Conservation (phyloP, 345 rosid genomes). For the Euclidium syriacum region DNA sequence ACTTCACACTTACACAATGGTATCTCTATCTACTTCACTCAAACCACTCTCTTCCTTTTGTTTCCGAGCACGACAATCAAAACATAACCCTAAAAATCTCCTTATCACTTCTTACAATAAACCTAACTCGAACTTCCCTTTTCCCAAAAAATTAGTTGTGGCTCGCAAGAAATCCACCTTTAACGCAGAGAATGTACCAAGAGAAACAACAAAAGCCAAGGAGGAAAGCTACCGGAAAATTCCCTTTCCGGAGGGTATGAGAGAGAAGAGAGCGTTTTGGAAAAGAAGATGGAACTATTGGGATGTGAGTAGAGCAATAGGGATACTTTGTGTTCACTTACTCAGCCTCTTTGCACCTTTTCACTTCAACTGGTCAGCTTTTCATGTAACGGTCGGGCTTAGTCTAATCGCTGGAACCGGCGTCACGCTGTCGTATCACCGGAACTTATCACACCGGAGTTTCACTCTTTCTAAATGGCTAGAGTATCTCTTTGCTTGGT, state of each 20-base stretch:
- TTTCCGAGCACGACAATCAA: background rate
- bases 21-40: background rate
- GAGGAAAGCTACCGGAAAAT: background rate
- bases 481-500: slow-evolving; percentile 11
- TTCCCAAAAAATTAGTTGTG: background rate
- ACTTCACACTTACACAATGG: slow-evolving; percentile 4
- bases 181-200: background rate
- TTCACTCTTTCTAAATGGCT: slow-evolving; percentile 13
- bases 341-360: slow-evolving; percentile 56
- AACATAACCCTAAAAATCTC: background rate
- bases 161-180: background rate
- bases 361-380: slow-evolving; percentile 53
- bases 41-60: background rate
- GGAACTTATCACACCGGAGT: slow-evolving; percentile 12
- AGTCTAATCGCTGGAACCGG: background rate
- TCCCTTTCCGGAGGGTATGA: slow-evolving; percentile 18
- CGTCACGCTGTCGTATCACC: slow-evolving; percentile 10
- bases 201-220: background rate
- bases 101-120: background rate
- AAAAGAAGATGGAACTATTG: slow-evolving; percentile 44
- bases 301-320: slow-evolving; percentile 44
- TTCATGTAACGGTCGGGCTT: slow-evolving; percentile 37
- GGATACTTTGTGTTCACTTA: slow-evolving; percentile 44
- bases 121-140: background rate
- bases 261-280: slow-evolving; percentile 33